A percentile compares a stretch with the other conserved stretches of the same genome.
These are phyloP conservation scores for Madurella mycetomatis DNA, from an alignment of 2,329 filamentous ascomycete genomes.

Conservation along the genomic window DNA sequence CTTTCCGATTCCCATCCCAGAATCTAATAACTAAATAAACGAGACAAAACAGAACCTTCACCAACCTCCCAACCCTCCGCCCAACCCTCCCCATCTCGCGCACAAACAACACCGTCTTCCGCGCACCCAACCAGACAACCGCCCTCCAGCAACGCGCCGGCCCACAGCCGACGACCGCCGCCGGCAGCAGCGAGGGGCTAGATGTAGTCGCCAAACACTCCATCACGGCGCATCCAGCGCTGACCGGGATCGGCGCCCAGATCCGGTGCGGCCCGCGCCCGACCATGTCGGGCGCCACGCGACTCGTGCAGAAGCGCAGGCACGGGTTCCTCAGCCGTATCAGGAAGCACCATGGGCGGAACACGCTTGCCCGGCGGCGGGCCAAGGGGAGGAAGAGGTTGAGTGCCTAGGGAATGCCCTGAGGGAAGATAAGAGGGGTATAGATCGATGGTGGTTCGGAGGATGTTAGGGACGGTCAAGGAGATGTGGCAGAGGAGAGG, in stretches of 20 bases:
- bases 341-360: slow-evolving; percentile 47
- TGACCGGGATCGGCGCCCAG: slow-evolving; percentile 42
- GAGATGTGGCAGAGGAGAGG: background rate
- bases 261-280: slow-evolving; percentile 56
- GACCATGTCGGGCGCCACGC: slow-evolving; percentile 51
- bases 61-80: slow-evolving; percentile 47
- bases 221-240: slow-evolving; percentile 50
- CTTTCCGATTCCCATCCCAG: slow-evolving; percentile 24
- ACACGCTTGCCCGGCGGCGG: slow-evolving; percentile 48
- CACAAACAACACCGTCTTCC: slow-evolving; percentile 15
- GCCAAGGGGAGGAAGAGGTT: slow-evolving; percentile 49
- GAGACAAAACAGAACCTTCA: slow-evolving; percentile 29
- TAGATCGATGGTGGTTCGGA: background rate
- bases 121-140: slow-evolving; percentile 30
- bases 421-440: background rate
- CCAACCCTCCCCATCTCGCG: slow-evolving; percentile 39
- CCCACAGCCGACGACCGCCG: slow-evolving; percentile 20
- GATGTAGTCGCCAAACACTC: slow-evolving; percentile 45
- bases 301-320: slow-evolving; percentile 55
- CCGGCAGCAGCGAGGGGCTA: slow-evolving; percentile 22
- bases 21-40: slow-evolving; percentile 19
- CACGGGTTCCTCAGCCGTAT: slow-evolving; percentile 53
- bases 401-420: slow-evolving; percentile 26
- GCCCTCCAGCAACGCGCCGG: slow-evolving; percentile 28
- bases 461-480: background rate